phyloP scores from a whole-genome alignment of 495 filamentous ascomycete species.

The Penicillium lividum region DNA sequence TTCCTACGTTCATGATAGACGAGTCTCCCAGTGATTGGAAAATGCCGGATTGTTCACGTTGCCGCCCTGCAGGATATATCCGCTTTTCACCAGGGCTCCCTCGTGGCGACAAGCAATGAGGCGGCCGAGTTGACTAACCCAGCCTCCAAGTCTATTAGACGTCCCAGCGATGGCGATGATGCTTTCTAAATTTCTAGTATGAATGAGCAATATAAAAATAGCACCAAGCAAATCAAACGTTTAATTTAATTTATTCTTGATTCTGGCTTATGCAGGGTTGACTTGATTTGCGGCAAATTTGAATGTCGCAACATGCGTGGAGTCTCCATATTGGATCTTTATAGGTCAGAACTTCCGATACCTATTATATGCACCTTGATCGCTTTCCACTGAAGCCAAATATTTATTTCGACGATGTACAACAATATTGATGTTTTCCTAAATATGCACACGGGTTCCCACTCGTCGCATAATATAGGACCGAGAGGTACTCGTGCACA shows the following conservation, averaged over 20 bases:
- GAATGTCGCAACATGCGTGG: neutral
- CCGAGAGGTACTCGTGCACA: neutral
- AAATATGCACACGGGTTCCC: neutral
- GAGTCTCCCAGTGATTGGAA: neutral
- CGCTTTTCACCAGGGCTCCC: slow-evolving; percentile 5
- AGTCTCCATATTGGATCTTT: neutral
- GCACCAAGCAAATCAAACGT: neutral
- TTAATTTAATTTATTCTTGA: neutral
- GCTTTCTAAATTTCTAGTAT: too few species aligned
- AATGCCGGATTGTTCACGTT: neutral
- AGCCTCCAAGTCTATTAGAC: neutral
- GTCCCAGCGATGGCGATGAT: neutral
- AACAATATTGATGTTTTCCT: neutral
- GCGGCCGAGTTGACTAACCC: slow-evolving; percentile 2
- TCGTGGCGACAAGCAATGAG: slow-evolving; percentile 17
- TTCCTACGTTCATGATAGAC: neutral
- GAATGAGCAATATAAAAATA: too few species aligned
- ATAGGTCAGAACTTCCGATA: neutral
- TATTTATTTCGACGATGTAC: neutral
- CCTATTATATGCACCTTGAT: neutral
- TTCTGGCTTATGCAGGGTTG: neutral
- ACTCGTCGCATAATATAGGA: neutral
- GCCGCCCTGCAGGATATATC: slow-evolving; percentile 11
- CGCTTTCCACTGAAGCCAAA: neutral
- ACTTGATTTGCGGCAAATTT: neutral